A percentile compares a stretch with the other conserved stretches of the same genome.
Conservation (phyloP, 2,329 filamentous ascomycete genomes). For the Rhynchosporium secalis region DNA sequence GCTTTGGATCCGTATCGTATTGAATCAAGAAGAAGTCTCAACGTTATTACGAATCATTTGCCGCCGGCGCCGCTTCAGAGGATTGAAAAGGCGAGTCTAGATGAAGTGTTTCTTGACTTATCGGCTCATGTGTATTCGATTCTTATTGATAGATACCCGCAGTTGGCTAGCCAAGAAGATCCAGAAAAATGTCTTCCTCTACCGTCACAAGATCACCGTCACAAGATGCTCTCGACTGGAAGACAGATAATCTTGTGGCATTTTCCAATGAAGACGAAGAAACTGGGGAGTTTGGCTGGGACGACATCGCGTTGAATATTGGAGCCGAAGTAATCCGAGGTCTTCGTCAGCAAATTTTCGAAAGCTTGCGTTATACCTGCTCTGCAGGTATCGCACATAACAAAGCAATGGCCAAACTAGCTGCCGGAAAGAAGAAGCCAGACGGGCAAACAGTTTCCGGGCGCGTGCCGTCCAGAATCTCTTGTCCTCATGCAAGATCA, state of each 20-base stretch:
- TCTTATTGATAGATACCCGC: conserved; percentile 74
- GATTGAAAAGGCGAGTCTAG: conserved; percentile 91
- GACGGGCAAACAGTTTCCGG: conserved; percentile 91
- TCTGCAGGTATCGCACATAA: conserved; percentile 86
- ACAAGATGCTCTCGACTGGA: conserved; percentile 76
- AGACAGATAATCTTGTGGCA: conserved; percentile 75
- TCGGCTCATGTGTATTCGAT: conserved; percentile 79
- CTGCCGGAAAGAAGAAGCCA: conserved; percentile 88
- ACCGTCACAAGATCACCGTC: conserved; percentile 68
- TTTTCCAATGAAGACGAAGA: conserved; percentile 72
- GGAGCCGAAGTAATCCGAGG: conserved; percentile 84
- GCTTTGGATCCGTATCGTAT: conserved; percentile 89
- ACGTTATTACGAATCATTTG: conserved; percentile 71
- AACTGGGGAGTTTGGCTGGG: conserved; percentile 87
- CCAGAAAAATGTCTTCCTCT: conserved; percentile 68
- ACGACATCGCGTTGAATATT: conserved; percentile 86
- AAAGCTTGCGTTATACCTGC: conserved; percentile 81
- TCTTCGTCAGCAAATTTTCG: conserved; percentile 68
- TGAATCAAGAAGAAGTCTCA: conserved; percentile 79
- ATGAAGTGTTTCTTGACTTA: conserved; percentile 93
- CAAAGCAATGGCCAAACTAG: conserved; percentile 94
- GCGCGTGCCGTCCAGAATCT: conserved; percentile 80
- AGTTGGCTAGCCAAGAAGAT: conserved; percentile 68
- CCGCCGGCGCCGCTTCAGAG: conserved; percentile 61
- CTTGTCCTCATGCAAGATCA: conserved; percentile 82